phyloP scores from a whole-genome alignment of 1,139 yeast genomes.

The Zygoascus sp. region DNA sequence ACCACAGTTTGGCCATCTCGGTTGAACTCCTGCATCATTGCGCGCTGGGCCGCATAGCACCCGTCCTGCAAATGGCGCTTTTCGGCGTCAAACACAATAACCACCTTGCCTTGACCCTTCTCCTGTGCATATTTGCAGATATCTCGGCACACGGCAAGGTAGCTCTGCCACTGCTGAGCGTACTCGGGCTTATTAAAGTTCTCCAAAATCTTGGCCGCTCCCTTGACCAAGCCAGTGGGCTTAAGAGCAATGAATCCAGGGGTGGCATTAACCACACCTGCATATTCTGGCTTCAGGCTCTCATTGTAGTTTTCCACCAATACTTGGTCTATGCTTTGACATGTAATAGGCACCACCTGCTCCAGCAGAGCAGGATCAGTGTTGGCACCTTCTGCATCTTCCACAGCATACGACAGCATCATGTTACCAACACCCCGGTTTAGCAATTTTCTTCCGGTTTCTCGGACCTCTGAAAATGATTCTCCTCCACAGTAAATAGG shows the following conservation, averaged over 20 bases:
- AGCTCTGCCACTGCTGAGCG: constrained; percentile 50
- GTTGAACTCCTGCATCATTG: constrained; percentile 72
- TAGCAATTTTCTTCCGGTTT: constrained; percentile 63
- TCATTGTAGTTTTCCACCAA: constrained; percentile 69
- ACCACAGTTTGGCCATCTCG: constrained; percentile 54
- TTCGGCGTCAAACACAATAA: constrained; percentile 90
- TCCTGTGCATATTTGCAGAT: constrained; percentile 61
- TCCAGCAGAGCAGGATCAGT: constrained; percentile 40
- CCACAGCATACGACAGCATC: constrained; percentile 92
- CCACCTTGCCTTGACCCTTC: constrained; percentile 75
- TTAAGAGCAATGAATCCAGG: constrained; percentile 64
- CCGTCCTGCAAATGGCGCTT: constrained; percentile 83
- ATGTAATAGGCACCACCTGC: constrained; percentile 61
- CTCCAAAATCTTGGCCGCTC: constrained; percentile 70
- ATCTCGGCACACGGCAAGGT: constrained; percentile 62
- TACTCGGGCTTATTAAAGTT: constrained; percentile 55
- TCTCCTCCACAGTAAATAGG: constrained; percentile 92
- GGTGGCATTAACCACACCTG: constrained; percentile 46
- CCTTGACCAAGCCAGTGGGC: constrained; percentile 81
- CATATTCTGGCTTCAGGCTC: not conserved
- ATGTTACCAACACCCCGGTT: constrained; percentile 80
- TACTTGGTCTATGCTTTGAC: constrained; percentile 59
- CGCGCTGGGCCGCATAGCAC: constrained; percentile 85
- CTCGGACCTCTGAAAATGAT: constrained; percentile 59
- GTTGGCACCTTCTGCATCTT: constrained; percentile 59